These are phyloP conservation scores for Hyphodiscus sp. DNA, from an alignment of 2,329 filamentous ascomycete genomes.

Conservation along the genomic window DNA sequence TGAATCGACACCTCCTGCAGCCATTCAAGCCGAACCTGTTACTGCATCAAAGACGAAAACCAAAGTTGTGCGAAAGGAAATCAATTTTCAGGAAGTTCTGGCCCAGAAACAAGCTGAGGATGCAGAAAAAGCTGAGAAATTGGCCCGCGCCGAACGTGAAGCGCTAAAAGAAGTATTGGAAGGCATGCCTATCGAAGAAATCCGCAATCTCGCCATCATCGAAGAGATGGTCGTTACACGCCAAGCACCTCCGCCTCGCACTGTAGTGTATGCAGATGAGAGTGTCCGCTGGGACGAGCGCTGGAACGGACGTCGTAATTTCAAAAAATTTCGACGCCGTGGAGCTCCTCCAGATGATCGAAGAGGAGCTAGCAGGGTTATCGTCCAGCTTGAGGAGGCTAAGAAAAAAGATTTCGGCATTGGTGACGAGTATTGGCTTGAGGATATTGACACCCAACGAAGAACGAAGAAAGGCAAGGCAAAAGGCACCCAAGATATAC, in stretches of 20 bases:
- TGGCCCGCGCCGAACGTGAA: constrained; percentile 46
- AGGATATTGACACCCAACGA: constrained; percentile 28
- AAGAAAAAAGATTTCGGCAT: constrained; percentile 51
- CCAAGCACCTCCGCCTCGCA: constrained; percentile 25
- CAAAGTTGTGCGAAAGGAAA: constrained; percentile 42
- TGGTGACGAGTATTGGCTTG: constrained; percentile 50
- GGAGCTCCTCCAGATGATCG: constrained; percentile 38
- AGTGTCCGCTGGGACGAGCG: constrained; percentile 71
- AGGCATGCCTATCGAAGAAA: constrained; percentile 62
- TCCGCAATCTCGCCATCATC: constrained; percentile 68
- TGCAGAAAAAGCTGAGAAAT: constrained; percentile 57
- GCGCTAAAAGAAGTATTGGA: constrained; percentile 51
- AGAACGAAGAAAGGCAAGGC: constrained; percentile 28
- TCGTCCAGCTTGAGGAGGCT: constrained; percentile 58
- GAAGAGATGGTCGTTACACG: constrained; percentile 65
- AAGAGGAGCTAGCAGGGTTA: constrained; percentile 32
- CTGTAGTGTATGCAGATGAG: constrained; percentile 30
- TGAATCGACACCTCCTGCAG: constrained; percentile 22
- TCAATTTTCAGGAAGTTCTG: constrained; percentile 53
- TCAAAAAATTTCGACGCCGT: constrained; percentile 74
- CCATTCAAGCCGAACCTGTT: constrained; percentile 10
- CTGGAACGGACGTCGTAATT: constrained; percentile 95
- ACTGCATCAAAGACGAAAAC: constrained; percentile 3
- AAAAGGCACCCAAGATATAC: constrained; percentile 10
- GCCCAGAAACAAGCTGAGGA: constrained; percentile 51